Base-by-base conservation (phyloP, 2,329 filamentous ascomycete genomes). In the Alternaria consortialis region DNA sequence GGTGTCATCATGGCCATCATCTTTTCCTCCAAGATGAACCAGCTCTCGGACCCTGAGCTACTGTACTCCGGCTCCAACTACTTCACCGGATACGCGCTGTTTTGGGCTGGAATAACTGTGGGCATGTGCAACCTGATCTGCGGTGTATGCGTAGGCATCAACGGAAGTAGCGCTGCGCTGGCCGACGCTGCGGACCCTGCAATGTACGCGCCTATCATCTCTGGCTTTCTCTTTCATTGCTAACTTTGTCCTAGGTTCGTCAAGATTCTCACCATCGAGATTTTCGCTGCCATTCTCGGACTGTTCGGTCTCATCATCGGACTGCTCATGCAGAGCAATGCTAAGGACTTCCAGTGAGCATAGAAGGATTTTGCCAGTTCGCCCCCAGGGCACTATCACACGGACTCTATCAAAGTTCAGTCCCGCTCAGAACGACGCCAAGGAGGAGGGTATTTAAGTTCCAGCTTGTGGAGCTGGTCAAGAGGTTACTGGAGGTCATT, bases 1-100 rank as follows among this genome's bases (percentile, higher is more conserved):
- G 96, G 96, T 74, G 94, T 99, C 82, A 99, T 99, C 83, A 99
- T 99, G 93, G 91, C 94, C 74, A 99, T 99, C 79, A 91, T 99
- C 74, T 98, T 98, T 84, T 96, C 94, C 44, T 87, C 94, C 64
- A 97, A 97, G 81, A 83, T 99, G 72, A 86, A 87, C 71, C 80
- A 85, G 57, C 86, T 95, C 31, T 85, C 86, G 58, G 87, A 90
- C 39, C 85, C 86, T 17, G 87, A 90, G 32, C 84, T 85, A 34
- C 80, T 93, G 31, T 91, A 90, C 82, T 90, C 90, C 12, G 88
- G 87, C 53, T 88, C 88, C 78, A 92, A 93, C 75, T 95, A 94
- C 83, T 99, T 97, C 79, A 97, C 94, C 25, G 95, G 95, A 68
- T 99, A 90, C 78, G 94, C 95, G 34, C 83, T 99, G 54, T 99